These are phyloP conservation scores for Apiotrichum domesticum DNA, from an alignment of 1,284 basidiomycete species.

Conservation along the genomic window DNA sequence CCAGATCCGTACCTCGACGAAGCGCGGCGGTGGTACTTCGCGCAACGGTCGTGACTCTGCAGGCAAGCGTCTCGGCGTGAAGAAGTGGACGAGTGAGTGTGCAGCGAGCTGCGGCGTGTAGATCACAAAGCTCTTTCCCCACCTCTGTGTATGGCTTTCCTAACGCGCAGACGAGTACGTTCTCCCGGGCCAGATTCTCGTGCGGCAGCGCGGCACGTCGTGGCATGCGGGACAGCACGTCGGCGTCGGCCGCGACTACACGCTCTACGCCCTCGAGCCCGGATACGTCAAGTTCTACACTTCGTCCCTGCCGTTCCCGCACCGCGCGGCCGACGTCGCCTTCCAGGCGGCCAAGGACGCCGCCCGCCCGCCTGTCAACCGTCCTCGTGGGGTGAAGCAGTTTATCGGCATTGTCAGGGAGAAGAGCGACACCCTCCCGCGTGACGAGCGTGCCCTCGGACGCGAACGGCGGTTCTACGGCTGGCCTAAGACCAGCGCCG, in stretches of 20 bases:
- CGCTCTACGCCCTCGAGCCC: constrained; percentile 77
- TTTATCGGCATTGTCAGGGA: constrained; percentile 76
- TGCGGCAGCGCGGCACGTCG: constrained; percentile 79
- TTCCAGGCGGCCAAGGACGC: constrained; percentile 12
- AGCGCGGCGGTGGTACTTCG: constrained; percentile 85
- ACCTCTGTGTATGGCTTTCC: not conserved
- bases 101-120: not conserved
- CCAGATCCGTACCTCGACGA: constrained; percentile 83
- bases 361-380: constrained; percentile 26
- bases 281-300: constrained; percentile 87
- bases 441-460: constrained; percentile 64
- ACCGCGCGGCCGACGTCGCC: constrained; percentile 41
- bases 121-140: not conserved
- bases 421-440: constrained; percentile 72
- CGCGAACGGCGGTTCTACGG: constrained; percentile 46
- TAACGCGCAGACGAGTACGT: constrained; percentile 67
- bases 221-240: constrained; percentile 92
- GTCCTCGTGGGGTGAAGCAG: constrained; percentile 51
- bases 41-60: constrained; percentile 85
- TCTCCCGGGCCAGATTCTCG: constrained; percentile 85
- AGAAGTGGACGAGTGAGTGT: constrained; percentile 79
- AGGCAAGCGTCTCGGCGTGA: constrained; percentile 83
- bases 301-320: constrained; percentile 40
- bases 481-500: constrained; percentile 27
- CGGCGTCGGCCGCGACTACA: constrained; percentile 83